Percentiles rank a stretch among this genome's conserved stretches.
These are phyloP conservation scores for Thelonectria rubi DNA, from an alignment of 2,329 filamentous ascomycete species.

Conservation along the genomic window DNA sequence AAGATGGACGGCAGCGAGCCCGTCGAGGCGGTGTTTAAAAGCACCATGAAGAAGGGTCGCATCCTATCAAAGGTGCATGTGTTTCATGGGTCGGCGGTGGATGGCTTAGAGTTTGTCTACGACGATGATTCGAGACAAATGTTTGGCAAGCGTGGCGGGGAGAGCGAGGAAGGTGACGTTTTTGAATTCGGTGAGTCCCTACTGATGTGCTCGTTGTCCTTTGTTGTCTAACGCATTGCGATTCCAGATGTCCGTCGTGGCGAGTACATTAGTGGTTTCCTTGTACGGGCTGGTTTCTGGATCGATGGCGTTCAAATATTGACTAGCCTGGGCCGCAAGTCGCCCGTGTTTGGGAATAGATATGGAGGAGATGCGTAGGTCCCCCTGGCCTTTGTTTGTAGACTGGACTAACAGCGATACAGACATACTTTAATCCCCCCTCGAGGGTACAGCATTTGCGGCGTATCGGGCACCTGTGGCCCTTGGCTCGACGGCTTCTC, in stretches of 20 bases:
- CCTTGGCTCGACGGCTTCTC: conserved; percentile 87
- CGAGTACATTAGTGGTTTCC: conserved; percentile 88
- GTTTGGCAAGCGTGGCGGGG: conserved; percentile 80
- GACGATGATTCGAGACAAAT: conserved; percentile 86
- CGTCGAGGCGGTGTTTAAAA: conserved; percentile 79
- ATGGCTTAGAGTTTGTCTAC: conserved; percentile 92
- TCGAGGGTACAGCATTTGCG: conserved; percentile 86
- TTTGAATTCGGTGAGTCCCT: conserved; percentile 76
- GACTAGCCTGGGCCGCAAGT: conserved; percentile 88
- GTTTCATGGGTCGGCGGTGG: conserved; percentile 79
- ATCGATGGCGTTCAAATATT: conserved; percentile 90
- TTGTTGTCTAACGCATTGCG: conserved; percentile 29
- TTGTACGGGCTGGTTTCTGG: conserved; percentile 80
- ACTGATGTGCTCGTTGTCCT: too few species aligned
- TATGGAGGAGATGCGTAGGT: conserved; percentile 84
- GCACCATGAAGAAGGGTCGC: conserved; percentile 72
- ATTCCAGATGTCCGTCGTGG: conserved; percentile 82
- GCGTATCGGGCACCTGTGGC: conserved; percentile 83
- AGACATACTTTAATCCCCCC: conserved; percentile 92
- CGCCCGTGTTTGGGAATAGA: conserved; percentile 83
- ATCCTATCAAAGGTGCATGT: conserved; percentile 79
- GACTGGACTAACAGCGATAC: conserved; percentile 32
- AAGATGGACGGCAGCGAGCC: conserved; percentile 74
- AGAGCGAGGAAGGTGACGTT: conserved; percentile 73
- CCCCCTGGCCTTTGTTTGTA: neutral